phyloP scores from a whole-genome alignment of 164 flowering plant genomes.

The Kingdonia uniflora region DNA sequence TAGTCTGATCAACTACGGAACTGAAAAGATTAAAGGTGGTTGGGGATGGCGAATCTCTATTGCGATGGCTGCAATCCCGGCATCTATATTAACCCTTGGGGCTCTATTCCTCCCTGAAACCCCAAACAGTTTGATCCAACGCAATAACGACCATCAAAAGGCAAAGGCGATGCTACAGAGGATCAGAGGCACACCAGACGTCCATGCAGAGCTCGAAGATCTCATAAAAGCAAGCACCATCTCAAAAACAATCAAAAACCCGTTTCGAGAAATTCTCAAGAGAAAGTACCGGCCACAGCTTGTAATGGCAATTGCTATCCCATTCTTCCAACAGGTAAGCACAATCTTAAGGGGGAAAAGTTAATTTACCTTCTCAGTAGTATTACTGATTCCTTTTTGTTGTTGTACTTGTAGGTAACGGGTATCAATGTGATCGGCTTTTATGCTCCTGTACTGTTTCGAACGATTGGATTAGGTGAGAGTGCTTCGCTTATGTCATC shows the following conservation, averaged over 20 bases:
- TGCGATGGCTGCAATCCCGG: conserved; percentile 22
- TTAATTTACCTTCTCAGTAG: too few relatives aligned
- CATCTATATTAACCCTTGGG: conserved; percentile 16
- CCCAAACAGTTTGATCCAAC: conserved; percentile 24
- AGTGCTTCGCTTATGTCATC: conserved; percentile 21
- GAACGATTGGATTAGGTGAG: conserved; percentile 21
- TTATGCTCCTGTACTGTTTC: conserved; percentile 19
- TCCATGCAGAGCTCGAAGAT: conserved; percentile 43
- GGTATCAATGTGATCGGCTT: conserved; percentile 24
- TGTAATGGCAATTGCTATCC: conserved; percentile 19
- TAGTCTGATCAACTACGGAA: conserved; percentile 21
- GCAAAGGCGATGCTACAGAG: conserved; percentile 13
- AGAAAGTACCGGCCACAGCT: conserved; percentile 18
- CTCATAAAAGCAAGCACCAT: conserved; percentile 13
- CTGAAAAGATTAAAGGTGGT: conserved; percentile 18
- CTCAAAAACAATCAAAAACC: conserved; percentile 9
- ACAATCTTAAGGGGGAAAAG: too few relatives aligned
- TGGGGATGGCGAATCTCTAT: conserved; percentile 28
- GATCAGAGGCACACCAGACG: conserved; percentile 49
- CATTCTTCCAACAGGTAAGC: conserved; percentile 25
- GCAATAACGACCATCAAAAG: conserved; percentile 6
- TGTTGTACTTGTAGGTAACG: too few relatives aligned
- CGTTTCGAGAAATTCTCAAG: conserved; percentile 8
- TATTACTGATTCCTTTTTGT: too few relatives aligned
- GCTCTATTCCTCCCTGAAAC: conserved; percentile 25